Percentiles rank a stretch among this genome's conserved stretches.
Conservation (phyloP, 495 filamentous ascomycete genomes). For the Filosporella fistucella region DNA sequence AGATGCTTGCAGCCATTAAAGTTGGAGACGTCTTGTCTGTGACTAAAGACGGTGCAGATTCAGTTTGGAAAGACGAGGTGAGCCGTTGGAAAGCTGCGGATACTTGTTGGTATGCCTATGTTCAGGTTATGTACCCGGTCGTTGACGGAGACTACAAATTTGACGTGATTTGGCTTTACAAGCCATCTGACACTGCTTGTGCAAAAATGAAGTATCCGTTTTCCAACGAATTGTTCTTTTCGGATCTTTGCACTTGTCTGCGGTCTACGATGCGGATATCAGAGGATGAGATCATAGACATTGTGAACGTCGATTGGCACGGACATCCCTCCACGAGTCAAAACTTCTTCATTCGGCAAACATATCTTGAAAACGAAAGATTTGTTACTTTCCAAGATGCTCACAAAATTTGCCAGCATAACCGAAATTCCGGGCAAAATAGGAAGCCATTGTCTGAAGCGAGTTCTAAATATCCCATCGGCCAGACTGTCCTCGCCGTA, state of each 20-base stretch:
- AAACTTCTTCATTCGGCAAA: slow-evolving; percentile 63
- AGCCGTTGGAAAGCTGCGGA: slow-evolving; percentile 29
- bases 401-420: slow-evolving; percentile 36
- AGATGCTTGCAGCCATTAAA: slow-evolving; percentile 20
- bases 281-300: slow-evolving; percentile 44
- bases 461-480: slow-evolving; percentile 34
- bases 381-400: slow-evolving; percentile 50
- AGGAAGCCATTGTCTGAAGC: too few relatives aligned
- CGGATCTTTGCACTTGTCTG: slow-evolving; percentile 70
- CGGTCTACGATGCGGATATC: slow-evolving; percentile 36
- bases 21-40: slow-evolving; percentile 49
- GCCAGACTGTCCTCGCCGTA: slow-evolving; percentile 51
- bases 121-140: slow-evolving; percentile 46
- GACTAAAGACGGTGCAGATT: slow-evolving; percentile 33
- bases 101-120: slow-evolving; percentile 60
- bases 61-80: slow-evolving; percentile 48
- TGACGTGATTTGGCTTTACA: slow-evolving; percentile 69
- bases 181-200: slow-evolving; percentile 61
- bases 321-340: slow-evolving; percentile 30
- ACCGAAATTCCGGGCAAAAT: neutral
- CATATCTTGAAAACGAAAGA: slow-evolving; percentile 42
- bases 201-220: slow-evolving; percentile 59
- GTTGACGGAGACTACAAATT: slow-evolving; percentile 36
- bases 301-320: slow-evolving; percentile 49
- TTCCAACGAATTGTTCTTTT: slow-evolving; percentile 68